A percentile compares a stretch with the other conserved stretches of the same genome.
Conservation (phyloP, 2,329 filamentous ascomycete genomes). For the Fusarium sp. region DNA sequence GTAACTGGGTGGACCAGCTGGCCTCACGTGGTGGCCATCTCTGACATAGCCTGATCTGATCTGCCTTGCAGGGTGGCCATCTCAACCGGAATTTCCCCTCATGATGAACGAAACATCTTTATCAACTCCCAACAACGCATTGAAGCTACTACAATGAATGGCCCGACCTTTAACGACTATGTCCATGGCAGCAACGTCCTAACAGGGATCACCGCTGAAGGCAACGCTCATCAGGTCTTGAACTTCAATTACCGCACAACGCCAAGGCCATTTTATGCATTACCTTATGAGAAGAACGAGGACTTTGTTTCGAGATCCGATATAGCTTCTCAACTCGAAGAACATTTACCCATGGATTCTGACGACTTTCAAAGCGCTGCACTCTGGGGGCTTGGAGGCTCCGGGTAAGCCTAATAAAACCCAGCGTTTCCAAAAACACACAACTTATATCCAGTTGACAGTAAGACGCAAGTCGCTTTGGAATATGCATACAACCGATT, state of each 20-base stretch:
- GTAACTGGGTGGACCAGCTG: too few relatives aligned
- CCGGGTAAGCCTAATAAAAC: slow-evolving; percentile 18
- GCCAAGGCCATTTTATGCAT: not conserved
- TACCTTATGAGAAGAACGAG: slow-evolving; percentile 37
- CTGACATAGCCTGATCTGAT: not conserved
- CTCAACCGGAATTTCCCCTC: not conserved
- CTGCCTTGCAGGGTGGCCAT: not conserved
- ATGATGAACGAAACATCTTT: not conserved
- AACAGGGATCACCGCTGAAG: slow-evolving; percentile 1
- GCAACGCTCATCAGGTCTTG: not conserved
- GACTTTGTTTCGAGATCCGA: slow-evolving; percentile 19
- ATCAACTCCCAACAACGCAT: not conserved
- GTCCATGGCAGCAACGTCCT: not conserved
- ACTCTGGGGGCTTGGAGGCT: slow-evolving; percentile 33
- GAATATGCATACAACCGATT: slow-evolving; percentile 52
- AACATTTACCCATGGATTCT: not conserved
- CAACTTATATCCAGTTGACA: slow-evolving; percentile 19
- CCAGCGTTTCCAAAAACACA: fast-evolving
- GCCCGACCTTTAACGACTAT: not conserved
- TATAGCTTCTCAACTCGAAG: slow-evolving; percentile 11
- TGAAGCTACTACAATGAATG: not conserved
- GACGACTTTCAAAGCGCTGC: slow-evolving; percentile 16
- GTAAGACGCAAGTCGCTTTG: slow-evolving; percentile 57
- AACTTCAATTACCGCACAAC: not conserved
- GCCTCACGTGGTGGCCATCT: too few relatives aligned